Evolutionary conservation across 2,329 filamentous ascomycete genomes (phyloP).

Genomic region (Hypocreales sp.): DNA sequence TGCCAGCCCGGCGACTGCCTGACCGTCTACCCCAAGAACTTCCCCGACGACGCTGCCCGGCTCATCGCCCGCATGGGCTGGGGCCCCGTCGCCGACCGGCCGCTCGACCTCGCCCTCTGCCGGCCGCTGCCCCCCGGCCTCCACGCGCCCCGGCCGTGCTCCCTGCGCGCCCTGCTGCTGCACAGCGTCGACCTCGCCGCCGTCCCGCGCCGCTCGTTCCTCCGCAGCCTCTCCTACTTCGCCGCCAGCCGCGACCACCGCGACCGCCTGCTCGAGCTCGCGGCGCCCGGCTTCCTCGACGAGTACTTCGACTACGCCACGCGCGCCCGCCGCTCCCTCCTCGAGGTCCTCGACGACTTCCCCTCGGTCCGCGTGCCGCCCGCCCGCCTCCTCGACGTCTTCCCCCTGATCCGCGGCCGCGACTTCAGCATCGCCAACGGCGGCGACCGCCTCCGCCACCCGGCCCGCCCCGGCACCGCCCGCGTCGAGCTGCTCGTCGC

Average conservation of each 20-base stretch:
- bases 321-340: slow-evolving; percentile 72
- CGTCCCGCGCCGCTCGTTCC: slow-evolving; percentile 78
- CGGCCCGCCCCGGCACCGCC: slow-evolving; percentile 15
- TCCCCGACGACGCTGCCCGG: slow-evolving; percentile 59
- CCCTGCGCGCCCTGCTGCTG: slow-evolving; percentile 60
- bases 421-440: slow-evolving; percentile 88
- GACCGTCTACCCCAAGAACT: slow-evolving; percentile 78
- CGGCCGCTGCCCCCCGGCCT: slow-evolving; percentile 17
- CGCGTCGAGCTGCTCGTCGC: slow-evolving; percentile 63
- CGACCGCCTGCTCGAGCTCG: slow-evolving; percentile 73
- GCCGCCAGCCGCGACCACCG: slow-evolving; percentile 57
- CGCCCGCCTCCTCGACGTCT: slow-evolving; percentile 52
- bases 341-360: slow-evolving; percentile 89
- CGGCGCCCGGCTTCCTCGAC: slow-evolving; percentile 62
- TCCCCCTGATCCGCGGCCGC: slow-evolving; percentile 73
- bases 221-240: slow-evolving; percentile 63
- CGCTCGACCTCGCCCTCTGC: slow-evolving; percentile 35
- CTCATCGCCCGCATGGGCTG: slow-evolving; percentile 71
- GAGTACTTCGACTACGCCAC: slow-evolving; percentile 96
- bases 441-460: slow-evolving; percentile 24
- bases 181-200: slow-evolving; percentile 81
- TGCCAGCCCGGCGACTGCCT: slow-evolving; percentile 63
- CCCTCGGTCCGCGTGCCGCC: slow-evolving; percentile 69
- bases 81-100: slow-evolving; percentile 53
- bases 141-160: slow-evolving; percentile 28